phyloP scores from a whole-genome alignment of 768 basidiomycete genomes.

The Collybiopsis confluens region DNA sequence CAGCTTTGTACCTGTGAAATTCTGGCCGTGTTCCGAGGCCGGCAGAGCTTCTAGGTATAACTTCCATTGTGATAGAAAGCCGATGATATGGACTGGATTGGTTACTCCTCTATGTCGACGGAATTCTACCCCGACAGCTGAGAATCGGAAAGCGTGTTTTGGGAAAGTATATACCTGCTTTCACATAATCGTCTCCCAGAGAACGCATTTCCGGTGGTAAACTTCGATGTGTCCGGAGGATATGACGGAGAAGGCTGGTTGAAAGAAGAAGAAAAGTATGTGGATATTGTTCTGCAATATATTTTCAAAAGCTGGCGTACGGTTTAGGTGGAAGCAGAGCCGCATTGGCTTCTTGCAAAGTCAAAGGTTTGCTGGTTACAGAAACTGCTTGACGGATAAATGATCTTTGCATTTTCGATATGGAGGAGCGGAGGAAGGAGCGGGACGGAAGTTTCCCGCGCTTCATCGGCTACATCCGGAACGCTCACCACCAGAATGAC shows the following conservation, averaged over 20 bases:
- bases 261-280: neutral
- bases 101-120: constrained; percentile 72
- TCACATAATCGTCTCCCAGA: constrained; percentile 83
- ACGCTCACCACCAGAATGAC: too few species aligned
- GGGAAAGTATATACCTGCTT: constrained; percentile 48
- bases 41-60: constrained; percentile 77
- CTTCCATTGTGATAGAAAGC: constrained; percentile 96
- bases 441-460: too few species aligned
- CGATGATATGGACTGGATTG: constrained; percentile 90
- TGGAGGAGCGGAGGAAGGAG: too few species aligned
- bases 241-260: constrained; percentile 70
- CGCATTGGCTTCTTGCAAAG: constrained; percentile 57
- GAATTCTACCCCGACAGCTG: constrained; percentile 62
- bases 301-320: constrained; percentile 38
- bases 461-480: too few species aligned
- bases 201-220: constrained; percentile 78
- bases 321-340: constrained; percentile 80
- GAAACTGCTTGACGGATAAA: constrained; percentile 50
- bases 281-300: too few species aligned
- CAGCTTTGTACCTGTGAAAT: constrained; percentile 61
- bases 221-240: constrained; percentile 74
- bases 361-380: constrained; percentile 51
- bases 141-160: neutral
- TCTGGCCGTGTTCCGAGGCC: constrained; percentile 34
- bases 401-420: constrained; percentile 37